Base-by-base conservation (phyloP, 1,284 basidiomycete species). In the Puccinia horiana region DNA sequence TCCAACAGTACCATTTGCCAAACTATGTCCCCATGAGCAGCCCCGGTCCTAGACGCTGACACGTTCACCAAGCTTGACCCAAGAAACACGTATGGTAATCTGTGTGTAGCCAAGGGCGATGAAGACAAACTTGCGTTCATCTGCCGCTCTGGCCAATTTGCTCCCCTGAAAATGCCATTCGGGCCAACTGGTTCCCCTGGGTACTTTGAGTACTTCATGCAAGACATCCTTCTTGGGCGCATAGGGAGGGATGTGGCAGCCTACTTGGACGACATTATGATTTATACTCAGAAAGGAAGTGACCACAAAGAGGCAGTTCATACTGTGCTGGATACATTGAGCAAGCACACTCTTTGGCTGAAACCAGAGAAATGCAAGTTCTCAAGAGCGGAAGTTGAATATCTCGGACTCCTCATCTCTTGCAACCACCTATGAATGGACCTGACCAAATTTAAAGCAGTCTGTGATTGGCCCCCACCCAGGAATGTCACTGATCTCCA, bases 21-120 rank as follows among this genome's bases (percentile, higher is more conserved):
- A n/a, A 89, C 88, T 0, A 87, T 84, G 11, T 88, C 87, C 8
- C 85, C 88, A 8, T 85, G 85, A 20, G 87, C 85, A 0, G 84
- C 89, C 0, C 88, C 88, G 0, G 85, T 52, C 14, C 49, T 52
- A 4, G 49, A 52, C 49, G 49, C 49, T 4, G 20, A 23, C 49
- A 52, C 20, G 6, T 52, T 52, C 49, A 52, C 49, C 8, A 52
- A 52, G 20, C 49, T 52, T 4, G 49, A 52, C 49, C 20, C 23
- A 23, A 52, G 49, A 23, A 73, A 73, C 18, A 42, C 44, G n/a
- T 73, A 73, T 23, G 29, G 52, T 4, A 72, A 72, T 26, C 26
- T 72, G 4, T 44, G 69, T 11, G 35, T 72, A 18, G 69, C 69
- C 18, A 44, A 73, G 26, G 70, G 37, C n/a, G n/a, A n/a, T n/a